Base-by-base conservation (phyloP, 768 basidiomycete species). In the Leucogyrophana mollusca region DNA sequence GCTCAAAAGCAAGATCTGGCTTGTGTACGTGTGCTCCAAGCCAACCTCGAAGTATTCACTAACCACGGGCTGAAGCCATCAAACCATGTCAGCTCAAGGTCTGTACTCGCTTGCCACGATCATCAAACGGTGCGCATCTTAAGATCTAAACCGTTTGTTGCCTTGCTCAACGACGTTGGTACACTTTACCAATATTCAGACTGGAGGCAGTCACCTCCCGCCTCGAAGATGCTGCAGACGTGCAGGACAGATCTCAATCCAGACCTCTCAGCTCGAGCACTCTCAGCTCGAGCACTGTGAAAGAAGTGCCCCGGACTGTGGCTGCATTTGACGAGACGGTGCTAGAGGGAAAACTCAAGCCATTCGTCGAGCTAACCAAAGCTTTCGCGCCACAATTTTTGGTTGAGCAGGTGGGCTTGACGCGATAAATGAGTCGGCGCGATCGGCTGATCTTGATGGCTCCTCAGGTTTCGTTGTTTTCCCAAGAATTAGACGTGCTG, bases 121-220 rank as follows among this genome's bases (percentile, higher is more conserved):
- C 50, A 87, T 88, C 64, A 91, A 90, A 67, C 81, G 89, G 87
- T 87, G 59, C 46, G 73, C 59, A 35, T 23, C 38, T n/a, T n/a
- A n/a, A n/a, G n/a, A n/a, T n/a, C n/a, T n/a, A n/a, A n/a, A n/a
- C n/a, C n/a, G n/a, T n/a, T 30, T 13, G 13, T 7, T 30, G 13
- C 13, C 13, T 30, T 30, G 27, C 27, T 30, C 27, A 30, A 30
- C 13, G 13, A 30, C n/a, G n/a, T n/a, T 30, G 35, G 25, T 27
- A 41, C 23, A 41, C 24, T 16, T 41, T 9, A 9, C 9, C 38
- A 27, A 43, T 47, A 38, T 36, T 23, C 59, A 94, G 94, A 53
- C 79, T 93, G 41, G 89, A 94, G 74, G 96, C 96, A 20, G 90
- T 93, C 8, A 94, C 92, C 5, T 90, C 89, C 35, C 82, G 96